These are phyloP conservation scores for Dothiorella sarmentorum DNA, from an alignment of 2,329 filamentous ascomycete species.

Conservation along the genomic window DNA sequence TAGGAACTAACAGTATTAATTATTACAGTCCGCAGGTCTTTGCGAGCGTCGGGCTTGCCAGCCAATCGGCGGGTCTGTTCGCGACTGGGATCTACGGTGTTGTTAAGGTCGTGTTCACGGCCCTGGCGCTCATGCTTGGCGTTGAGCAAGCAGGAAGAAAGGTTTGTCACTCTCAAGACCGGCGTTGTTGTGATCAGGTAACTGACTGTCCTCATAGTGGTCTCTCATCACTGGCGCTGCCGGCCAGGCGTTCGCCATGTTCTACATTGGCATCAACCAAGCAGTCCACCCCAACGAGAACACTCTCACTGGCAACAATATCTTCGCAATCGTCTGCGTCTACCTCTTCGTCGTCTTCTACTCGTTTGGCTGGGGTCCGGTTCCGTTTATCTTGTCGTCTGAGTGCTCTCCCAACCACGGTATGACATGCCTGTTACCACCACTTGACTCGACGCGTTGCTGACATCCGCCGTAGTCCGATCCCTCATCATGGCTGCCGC, in stretches of 20 bases:
- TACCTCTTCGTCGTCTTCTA: conserved; percentile 50
- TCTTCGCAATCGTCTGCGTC: conserved; percentile 51
- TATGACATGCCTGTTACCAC: conserved; percentile 19
- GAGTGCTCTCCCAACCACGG: conserved; percentile 41
- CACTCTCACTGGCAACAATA: conserved; percentile 34
- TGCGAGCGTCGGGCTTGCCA: conserved; percentile 39
- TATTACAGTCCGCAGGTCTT: conserved; percentile 47
- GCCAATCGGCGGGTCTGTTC: conserved; percentile 40
- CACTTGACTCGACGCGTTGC: background rate
- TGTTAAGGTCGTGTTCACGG: conserved; percentile 45
- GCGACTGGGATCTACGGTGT: conserved; percentile 47
- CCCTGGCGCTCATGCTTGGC: conserved; percentile 43
- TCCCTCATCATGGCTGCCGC: conserved; percentile 43
- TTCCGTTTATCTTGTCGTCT: conserved; percentile 43
- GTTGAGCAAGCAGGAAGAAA: conserved; percentile 47
- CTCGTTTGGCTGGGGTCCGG: conserved; percentile 45
- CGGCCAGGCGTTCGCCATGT: conserved; percentile 46
- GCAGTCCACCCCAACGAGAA: conserved; percentile 33
- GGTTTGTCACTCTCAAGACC: conserved; percentile 22
- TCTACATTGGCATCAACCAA: conserved; percentile 36
- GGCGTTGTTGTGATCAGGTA: background rate
- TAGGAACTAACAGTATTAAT: conserved; percentile 28
- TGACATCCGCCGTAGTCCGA: conserved; percentile 27
- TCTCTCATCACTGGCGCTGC: conserved; percentile 41
- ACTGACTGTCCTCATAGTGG: conserved; percentile 28